These are phyloP conservation scores for Dactylellina cionopaga DNA, from an alignment of 2,329 filamentous ascomycete genomes.

Conservation along the genomic window DNA sequence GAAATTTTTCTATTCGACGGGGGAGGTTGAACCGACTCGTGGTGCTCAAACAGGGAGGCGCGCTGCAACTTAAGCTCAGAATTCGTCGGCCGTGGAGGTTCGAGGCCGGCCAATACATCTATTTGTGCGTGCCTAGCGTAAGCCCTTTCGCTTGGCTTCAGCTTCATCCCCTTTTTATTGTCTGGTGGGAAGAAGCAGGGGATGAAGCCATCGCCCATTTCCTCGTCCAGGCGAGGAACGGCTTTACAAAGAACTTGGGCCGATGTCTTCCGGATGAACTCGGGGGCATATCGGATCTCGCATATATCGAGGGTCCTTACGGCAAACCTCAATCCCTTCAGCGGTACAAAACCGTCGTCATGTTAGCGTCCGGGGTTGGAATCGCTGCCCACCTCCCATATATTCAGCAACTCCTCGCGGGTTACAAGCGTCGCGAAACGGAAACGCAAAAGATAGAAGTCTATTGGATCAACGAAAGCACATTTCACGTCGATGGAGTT, in stretches of 20 bases:
- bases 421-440: background rate
- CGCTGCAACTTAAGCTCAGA: background rate
- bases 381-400: background rate
- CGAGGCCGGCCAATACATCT: slow-evolving; percentile 33
- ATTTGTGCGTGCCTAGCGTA: slow-evolving; percentile 36
- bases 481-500: background rate
- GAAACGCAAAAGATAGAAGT: background rate
- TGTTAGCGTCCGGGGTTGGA: background rate
- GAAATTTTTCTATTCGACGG: background rate
- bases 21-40: background rate
- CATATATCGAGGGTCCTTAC: slow-evolving; percentile 1
- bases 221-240: background rate
- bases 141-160: slow-evolving; percentile 28
- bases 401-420: background rate
- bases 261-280: background rate
- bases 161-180: slow-evolving; percentile 38
- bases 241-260: background rate
- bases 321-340: background rate
- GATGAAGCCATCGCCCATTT: background rate
- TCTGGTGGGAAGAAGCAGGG: slow-evolving; percentile 20
- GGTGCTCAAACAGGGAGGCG: background rate
- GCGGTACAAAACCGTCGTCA: background rate
- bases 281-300: background rate
- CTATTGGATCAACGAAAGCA: background rate
- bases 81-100: slow-evolving; percentile 21